These are phyloP conservation scores for Pythium phragmitis DNA, from an alignment of 352 stramenopile genomes.

Conservation along the genomic window DNA sequence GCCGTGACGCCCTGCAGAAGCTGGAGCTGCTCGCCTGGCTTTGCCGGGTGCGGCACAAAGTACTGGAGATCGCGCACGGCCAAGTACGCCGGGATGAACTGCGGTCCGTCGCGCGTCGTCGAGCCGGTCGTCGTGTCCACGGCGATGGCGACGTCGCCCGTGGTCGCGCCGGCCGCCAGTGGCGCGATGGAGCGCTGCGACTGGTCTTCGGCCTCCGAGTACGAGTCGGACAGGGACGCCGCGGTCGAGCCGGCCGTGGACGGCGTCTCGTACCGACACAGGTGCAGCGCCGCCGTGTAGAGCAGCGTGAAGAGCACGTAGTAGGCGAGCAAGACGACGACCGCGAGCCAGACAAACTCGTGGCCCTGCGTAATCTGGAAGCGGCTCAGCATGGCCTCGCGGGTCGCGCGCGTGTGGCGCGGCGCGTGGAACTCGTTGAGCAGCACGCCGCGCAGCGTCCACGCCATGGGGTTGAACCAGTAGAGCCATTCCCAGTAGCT, in stretches of 20 bases:
- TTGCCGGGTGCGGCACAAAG: conserved; percentile 21
- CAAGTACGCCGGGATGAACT: conserved; percentile 22
- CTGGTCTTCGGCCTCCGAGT: conserved; percentile 11
- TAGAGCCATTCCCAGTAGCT: conserved; percentile 66
- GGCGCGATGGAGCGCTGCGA: no score
- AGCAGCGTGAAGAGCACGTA: conserved; percentile 36
- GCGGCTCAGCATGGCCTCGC: conserved; percentile 10
- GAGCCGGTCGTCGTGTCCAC: no score
- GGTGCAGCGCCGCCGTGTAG: conserved; percentile 29
- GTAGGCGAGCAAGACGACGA: conserved; percentile 33
- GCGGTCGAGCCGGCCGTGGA: conserved; percentile 12
- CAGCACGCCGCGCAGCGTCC: conserved; percentile 45
- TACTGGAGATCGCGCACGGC: conserved; percentile 26
- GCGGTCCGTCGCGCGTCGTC: not conserved
- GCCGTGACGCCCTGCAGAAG: conserved; percentile 37
- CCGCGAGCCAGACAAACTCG: conserved; percentile 35
- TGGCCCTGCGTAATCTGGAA: conserved; percentile 31
- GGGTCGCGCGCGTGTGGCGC: not conserved
- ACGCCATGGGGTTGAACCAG: conserved; percentile 68
- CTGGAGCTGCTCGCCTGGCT: conserved; percentile 13
- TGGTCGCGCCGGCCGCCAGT: no score
- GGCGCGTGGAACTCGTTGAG: conserved; percentile 51
- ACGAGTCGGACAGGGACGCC: conserved; percentile 8
- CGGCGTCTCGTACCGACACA: conserved; percentile 30
- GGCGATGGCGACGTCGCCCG: no score